Conservation (phyloP, 495 filamentous ascomycete species). For the Penicillium coffeae region DNA sequence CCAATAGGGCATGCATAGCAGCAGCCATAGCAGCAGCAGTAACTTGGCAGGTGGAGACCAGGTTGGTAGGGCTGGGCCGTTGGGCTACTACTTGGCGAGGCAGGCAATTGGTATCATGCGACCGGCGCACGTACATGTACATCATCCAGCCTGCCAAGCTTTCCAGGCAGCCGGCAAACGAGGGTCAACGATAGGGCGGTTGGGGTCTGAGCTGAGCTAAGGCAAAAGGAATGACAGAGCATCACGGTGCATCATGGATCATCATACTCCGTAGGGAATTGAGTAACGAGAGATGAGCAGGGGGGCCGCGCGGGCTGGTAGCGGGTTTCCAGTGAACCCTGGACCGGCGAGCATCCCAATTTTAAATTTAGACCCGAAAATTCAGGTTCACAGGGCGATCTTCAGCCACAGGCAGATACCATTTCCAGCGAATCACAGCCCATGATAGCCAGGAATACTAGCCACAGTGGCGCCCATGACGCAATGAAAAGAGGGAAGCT, state of each 20-base stretch:
- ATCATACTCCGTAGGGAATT: no score
- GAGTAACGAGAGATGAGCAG: no score
- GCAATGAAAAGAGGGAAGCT: constrained; percentile 15
- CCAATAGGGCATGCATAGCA: constrained; percentile 15
- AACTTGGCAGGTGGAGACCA: constrained; percentile 22
- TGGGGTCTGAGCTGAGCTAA: constrained; percentile 4
- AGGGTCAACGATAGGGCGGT: constrained; percentile 17
- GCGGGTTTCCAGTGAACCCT: background rate
- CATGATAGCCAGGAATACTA: background rate
- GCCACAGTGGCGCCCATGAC: constrained; percentile 24
- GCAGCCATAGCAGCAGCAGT: constrained; percentile 3
- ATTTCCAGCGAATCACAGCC: background rate
- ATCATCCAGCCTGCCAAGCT: background rate
- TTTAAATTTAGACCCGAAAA: background rate
- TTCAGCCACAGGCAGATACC: background rate
- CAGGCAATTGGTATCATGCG: constrained; percentile 4
- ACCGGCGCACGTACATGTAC: background rate
- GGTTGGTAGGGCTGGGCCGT: constrained; percentile 20
- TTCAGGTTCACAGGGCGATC: background rate
- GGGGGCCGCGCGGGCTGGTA: background rate
- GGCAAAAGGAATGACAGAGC: background rate
- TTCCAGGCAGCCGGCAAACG: constrained; percentile 27
- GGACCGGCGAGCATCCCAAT: background rate
- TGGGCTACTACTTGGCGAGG: constrained; percentile 7
- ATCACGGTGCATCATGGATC: no score